Conservation (phyloP, 257 asterid genomes). For the Nemophila menziesii region DNA sequence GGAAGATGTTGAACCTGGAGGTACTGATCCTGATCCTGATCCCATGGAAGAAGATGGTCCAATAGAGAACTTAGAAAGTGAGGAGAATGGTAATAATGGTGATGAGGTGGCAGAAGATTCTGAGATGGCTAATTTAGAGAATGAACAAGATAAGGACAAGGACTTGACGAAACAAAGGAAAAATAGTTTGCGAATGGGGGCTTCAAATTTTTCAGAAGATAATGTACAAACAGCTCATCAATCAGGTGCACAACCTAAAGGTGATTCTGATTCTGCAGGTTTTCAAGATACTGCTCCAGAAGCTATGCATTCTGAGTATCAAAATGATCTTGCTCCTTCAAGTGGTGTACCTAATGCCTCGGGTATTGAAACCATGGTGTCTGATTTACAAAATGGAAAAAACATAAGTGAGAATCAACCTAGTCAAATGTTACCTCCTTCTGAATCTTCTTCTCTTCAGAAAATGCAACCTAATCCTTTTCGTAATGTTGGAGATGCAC, state of each 20-base stretch:
- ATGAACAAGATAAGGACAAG: too few species aligned
- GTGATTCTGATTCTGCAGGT: constrained; percentile 28
- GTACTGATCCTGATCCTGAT: too few species aligned
- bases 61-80: constrained; percentile 29
- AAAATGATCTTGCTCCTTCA: constrained; percentile 46
- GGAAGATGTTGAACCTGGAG: constrained; percentile 43
- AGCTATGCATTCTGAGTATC: constrained; percentile 27
- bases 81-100: constrained; percentile 23
- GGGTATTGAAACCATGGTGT: constrained; percentile 35
- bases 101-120: constrained; percentile 36
- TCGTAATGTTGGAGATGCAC: constrained; percentile 84
- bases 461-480: constrained; percentile 66
- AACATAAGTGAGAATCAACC: constrained; percentile 33
- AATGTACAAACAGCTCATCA: constrained; percentile 23
- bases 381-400: constrained; percentile 40
- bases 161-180: constrained; percentile 26
- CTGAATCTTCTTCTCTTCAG: constrained; percentile 36
- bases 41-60: too few species aligned
- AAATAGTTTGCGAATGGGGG: constrained; percentile 23
- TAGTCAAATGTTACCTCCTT: constrained; percentile 25
- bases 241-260: constrained; percentile 29
- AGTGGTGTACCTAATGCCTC: constrained; percentile 50
- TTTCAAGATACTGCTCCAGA: constrained; percentile 38
- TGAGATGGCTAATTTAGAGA: constrained; percentile 31
- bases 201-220: constrained; percentile 22